Percentiles rank a stretch among this genome's conserved stretches.
Conservation (phyloP, 306 rosid species). For the Cicer chorassanicum region DNA sequence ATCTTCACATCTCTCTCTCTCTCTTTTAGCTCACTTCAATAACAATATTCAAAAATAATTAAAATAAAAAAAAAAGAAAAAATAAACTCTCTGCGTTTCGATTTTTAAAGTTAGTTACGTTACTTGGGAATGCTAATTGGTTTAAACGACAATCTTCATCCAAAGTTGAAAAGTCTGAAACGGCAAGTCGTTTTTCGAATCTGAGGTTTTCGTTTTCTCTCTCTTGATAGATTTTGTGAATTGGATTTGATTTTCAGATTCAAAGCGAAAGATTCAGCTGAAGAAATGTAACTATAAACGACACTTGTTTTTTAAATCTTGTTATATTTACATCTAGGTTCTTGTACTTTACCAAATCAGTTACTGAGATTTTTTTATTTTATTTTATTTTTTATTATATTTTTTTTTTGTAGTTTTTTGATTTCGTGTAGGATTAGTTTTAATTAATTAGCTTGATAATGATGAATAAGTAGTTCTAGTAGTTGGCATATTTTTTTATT, state of each 20-base stretch:
- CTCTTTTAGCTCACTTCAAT: not conserved
- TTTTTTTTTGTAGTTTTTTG: not conserved
- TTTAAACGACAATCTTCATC: slow-evolving; percentile 1
- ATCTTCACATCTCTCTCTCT: not conserved
- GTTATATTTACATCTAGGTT: slow-evolving; percentile 6
- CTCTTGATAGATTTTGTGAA: not conserved
- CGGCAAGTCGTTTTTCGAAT: slow-evolving; percentile 16
- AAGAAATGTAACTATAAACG: not conserved
- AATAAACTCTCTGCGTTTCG: not conserved
- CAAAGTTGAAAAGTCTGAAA: not conserved
- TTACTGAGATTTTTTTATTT: not conserved
- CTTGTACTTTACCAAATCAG: not conserved
- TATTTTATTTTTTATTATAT: not conserved
- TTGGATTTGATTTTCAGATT: slow-evolving; percentile 4
- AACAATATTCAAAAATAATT: not conserved
- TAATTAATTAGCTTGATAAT: not conserved
- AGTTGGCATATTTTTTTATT: not conserved
- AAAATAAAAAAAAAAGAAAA: not conserved
- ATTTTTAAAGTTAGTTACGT: not conserved
- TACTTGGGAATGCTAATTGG: not conserved
- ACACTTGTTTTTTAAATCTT: not conserved
- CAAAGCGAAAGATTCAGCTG: slow-evolving; percentile 14
- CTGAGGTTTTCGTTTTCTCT: not conserved
- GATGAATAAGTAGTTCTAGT: slow-evolving; percentile 17
- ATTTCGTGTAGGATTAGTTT: not conserved